Evolutionary conservation across 148 eudicot species (phyloP).

Genomic region (Euryodendron excelsum): DNA sequence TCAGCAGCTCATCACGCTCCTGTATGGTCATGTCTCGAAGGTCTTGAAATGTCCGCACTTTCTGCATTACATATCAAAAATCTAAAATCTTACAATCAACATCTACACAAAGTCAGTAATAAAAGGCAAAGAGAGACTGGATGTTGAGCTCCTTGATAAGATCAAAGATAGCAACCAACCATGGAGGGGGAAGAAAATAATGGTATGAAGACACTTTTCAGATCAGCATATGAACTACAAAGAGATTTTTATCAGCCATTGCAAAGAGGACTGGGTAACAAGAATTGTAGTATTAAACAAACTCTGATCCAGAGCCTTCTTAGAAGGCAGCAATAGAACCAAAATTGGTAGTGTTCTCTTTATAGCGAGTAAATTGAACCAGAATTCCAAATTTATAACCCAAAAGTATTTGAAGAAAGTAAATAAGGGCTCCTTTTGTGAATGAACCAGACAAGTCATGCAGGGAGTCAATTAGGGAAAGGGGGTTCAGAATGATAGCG

Average conservation of each 20-base stretch:
- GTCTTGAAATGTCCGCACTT: slow-evolving; percentile 69
- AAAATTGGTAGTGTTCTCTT: not conserved
- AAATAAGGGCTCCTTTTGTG: slow-evolving; percentile 1
- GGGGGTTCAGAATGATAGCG: not conserved
- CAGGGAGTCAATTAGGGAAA: not conserved
- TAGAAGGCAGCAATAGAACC: not conserved
- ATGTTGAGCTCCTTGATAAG: not conserved
- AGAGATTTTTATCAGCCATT: not conserved
- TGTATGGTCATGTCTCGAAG: slow-evolving; percentile 58
- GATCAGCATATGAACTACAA: not conserved
- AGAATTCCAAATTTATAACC: not conserved
- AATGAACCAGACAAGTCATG: not conserved
- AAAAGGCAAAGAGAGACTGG: not conserved
- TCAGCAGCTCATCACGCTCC: slow-evolving; percentile 65
- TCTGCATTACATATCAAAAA: slow-evolving; percentile 36
- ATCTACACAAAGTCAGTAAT: not conserved
- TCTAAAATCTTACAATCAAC: not conserved
- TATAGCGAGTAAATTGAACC: not conserved
- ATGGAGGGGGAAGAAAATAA: not conserved
- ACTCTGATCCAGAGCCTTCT: not conserved
- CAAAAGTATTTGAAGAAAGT: not conserved
- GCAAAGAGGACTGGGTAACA: not conserved
- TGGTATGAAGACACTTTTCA: not conserved
- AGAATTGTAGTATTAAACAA: not conserved
- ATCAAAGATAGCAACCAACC: not conserved